phyloP scores from a whole-genome alignment of 345 rosid species.

The Lumnitzera littorea region DNA sequence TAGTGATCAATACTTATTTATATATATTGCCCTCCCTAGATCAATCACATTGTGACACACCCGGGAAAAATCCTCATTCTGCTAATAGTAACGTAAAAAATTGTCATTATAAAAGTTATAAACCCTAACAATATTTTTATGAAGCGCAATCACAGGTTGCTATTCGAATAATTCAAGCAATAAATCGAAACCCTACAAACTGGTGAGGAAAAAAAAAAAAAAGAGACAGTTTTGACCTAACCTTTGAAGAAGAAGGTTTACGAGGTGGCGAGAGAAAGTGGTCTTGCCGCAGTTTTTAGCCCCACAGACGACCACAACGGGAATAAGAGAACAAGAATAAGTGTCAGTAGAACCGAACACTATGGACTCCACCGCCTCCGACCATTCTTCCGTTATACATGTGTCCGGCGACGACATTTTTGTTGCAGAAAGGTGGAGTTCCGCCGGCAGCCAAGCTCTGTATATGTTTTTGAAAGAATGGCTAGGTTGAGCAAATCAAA shows the following conservation, averaged over 20 bases:
- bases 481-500: too few relatives aligned
- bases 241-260: constrained; percentile 75
- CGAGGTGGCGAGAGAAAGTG: constrained; percentile 81
- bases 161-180: not conserved
- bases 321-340: constrained; percentile 24
- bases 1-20: too few relatives aligned
- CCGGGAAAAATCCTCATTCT: too few relatives aligned
- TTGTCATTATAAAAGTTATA: too few relatives aligned
- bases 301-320: constrained; percentile 59
- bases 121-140: not conserved
- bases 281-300: constrained; percentile 79
- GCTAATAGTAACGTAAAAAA: too few relatives aligned
- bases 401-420: constrained; percentile 37
- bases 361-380: constrained; percentile 51
- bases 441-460: too few relatives aligned
- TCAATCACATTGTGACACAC: too few relatives aligned
- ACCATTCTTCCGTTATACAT: constrained; percentile 63
- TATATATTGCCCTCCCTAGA: too few relatives aligned
- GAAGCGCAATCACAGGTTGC: not conserved
- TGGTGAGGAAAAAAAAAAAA: not conserved
- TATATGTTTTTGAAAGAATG: too few relatives aligned
- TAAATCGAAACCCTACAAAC: not conserved
- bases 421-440: constrained; percentile 14
- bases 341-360: constrained; percentile 30
- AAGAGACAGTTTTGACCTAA: not conserved